These are phyloP conservation scores for Leccinum ochraceum DNA, from an alignment of 768 basidiomycete species.

Conservation along the genomic window DNA sequence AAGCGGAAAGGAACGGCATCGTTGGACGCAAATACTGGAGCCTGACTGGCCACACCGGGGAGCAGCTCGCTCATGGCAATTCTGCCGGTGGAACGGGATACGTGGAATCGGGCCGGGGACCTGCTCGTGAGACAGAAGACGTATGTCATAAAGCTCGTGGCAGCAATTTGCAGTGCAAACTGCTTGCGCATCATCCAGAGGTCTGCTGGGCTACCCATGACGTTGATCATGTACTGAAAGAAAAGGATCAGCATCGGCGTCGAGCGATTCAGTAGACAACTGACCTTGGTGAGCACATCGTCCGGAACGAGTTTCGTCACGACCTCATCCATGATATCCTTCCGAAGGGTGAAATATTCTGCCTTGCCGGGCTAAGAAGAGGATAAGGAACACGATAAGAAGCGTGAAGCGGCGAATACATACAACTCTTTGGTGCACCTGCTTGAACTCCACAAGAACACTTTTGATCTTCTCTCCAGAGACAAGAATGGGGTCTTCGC, in stretches of 20 bases:
- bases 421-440: slow-evolving; percentile 46
- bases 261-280: slow-evolving; percentile 7
- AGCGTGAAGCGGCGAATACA: slow-evolving; percentile 7
- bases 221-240: slow-evolving; percentile 85
- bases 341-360: slow-evolving; percentile 71
- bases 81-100: slow-evolving; percentile 87
- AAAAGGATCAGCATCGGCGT: not conserved
- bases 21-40: slow-evolving; percentile 70
- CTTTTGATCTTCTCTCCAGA: slow-evolving; percentile 83
- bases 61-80: slow-evolving; percentile 93
- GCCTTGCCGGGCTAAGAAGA: slow-evolving; percentile 52
- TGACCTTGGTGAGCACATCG: slow-evolving; percentile 78
- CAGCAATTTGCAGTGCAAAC: slow-evolving; percentile 87
- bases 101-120: slow-evolving; percentile 78
- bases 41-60: slow-evolving; percentile 56
- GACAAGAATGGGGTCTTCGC: slow-evolving; percentile 87
- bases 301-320: slow-evolving; percentile 87
- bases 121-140: slow-evolving; percentile 82
- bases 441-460: slow-evolving; percentile 59
- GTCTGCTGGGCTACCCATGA: slow-evolving; percentile 81
- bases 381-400: not conserved
- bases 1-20: slow-evolving; percentile 97
- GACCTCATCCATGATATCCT: slow-evolving; percentile 89
- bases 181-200: slow-evolving; percentile 98
- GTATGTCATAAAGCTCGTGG: slow-evolving; percentile 91